phyloP scores from a whole-genome alignment of 2,329 filamentous ascomycete species.

The Fusarium sambucinum region DNA sequence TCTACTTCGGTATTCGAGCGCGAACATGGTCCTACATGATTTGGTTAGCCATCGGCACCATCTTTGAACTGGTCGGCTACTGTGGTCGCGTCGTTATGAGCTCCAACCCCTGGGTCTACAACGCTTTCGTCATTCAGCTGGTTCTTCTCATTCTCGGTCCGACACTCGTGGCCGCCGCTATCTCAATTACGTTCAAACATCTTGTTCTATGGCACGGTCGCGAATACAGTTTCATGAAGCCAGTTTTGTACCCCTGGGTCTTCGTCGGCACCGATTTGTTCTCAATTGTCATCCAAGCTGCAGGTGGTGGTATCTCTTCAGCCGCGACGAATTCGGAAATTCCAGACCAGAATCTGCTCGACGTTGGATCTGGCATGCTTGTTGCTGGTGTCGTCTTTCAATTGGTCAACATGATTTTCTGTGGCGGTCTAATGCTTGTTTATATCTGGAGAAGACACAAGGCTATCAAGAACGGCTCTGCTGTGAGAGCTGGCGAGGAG shows the following conservation, averaged over 20 bases:
- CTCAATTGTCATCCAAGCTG: slow-evolving; percentile 48
- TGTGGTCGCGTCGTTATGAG: slow-evolving; percentile 56
- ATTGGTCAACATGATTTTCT: slow-evolving; percentile 44
- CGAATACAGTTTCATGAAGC: slow-evolving; percentile 53
- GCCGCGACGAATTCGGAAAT: slow-evolving; percentile 25
- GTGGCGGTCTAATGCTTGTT: slow-evolving; percentile 39
- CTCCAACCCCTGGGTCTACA: slow-evolving; percentile 56
- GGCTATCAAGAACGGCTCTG: slow-evolving; percentile 27
- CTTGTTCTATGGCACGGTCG: slow-evolving; percentile 58
- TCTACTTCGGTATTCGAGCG: slow-evolving; percentile 51
- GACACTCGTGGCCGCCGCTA: slow-evolving; percentile 57
- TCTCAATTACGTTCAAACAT: slow-evolving; percentile 60
- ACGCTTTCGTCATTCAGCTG: slow-evolving; percentile 58
- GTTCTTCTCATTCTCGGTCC: slow-evolving; percentile 58
- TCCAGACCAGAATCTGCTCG: slow-evolving; percentile 20
- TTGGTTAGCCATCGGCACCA: slow-evolving; percentile 52
- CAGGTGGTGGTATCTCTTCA: slow-evolving; percentile 39
- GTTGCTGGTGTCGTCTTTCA: slow-evolving; percentile 44
- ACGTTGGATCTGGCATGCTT: slow-evolving; percentile 34
- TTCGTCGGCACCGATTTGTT: slow-evolving; percentile 62
- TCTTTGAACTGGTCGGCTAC: slow-evolving; percentile 58
- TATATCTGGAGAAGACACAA: slow-evolving; percentile 40
- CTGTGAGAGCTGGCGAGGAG: slow-evolving; percentile 11
- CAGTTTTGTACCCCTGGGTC: slow-evolving; percentile 59
- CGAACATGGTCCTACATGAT: slow-evolving; percentile 57